phyloP scores from a whole-genome alignment of 805 yeast species.

The Candida bentonensis region DNA sequence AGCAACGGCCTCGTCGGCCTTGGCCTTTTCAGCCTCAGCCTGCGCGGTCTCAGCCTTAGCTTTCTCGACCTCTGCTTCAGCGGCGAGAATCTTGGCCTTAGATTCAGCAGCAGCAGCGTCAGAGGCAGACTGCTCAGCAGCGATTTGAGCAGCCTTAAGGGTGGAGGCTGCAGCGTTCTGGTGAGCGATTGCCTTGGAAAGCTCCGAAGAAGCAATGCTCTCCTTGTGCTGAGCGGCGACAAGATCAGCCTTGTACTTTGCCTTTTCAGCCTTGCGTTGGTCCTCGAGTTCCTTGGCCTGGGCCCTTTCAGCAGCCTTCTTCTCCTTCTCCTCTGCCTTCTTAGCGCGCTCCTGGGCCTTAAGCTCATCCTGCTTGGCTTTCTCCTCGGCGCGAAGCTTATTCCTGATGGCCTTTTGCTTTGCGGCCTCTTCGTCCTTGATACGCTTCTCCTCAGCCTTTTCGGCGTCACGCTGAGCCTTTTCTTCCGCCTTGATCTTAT shows the following conservation, averaged over 20 bases:
- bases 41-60: slow-evolving; percentile 32
- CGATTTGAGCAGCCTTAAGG: slow-evolving; percentile 14
- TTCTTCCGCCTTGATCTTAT: slow-evolving; percentile 12
- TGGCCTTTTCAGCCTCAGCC: slow-evolving; percentile 13
- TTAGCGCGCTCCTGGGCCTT: slow-evolving; percentile 8
- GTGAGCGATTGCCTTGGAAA: slow-evolving; percentile 12
- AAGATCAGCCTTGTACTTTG: neutral
- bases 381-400: slow-evolving; percentile 13
- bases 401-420: slow-evolving; percentile 13
- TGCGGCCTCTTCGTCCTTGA: slow-evolving; percentile 11
- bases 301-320: slow-evolving; percentile 2
- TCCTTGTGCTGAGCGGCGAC: slow-evolving; percentile 6
- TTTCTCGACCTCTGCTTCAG: slow-evolving; percentile 14
- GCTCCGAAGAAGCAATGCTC: slow-evolving; percentile 14
- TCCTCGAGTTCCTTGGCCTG: slow-evolving; percentile 5
- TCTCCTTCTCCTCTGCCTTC: slow-evolving; percentile 8
- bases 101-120: slow-evolving; percentile 13
- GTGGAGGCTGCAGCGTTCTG: slow-evolving; percentile 16
- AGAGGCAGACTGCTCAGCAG: slow-evolving; percentile 10
- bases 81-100: slow-evolving; percentile 15
- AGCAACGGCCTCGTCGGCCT: slow-evolving; percentile 10
- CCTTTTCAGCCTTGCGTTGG: slow-evolving; percentile 8
- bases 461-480: slow-evolving; percentile 7
- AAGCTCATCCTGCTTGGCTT: slow-evolving; percentile 13
- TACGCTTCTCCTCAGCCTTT: slow-evolving; percentile 10